A percentile compares a stretch with the other conserved stretches of the same genome.
phyloP scores from a whole-genome alignment of 371 early-diverging fungal species.

The Circinella umbellata region DNA sequence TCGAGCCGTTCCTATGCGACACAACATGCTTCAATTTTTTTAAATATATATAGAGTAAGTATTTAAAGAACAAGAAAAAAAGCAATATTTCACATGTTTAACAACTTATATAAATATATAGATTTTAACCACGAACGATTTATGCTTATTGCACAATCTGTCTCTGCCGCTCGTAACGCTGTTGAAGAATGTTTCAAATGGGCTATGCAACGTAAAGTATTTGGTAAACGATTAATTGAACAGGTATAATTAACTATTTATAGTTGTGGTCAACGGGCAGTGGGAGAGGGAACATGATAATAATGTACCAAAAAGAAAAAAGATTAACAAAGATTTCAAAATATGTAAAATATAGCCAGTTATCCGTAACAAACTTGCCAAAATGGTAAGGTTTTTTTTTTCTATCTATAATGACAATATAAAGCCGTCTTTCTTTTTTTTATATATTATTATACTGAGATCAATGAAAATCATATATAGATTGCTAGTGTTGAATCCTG shows the following conservation, averaged over 20 bases:
- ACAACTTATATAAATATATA: background rate
- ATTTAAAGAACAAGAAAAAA: too few relatives aligned
- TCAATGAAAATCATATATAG: conserved; percentile 8
- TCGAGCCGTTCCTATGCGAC: too few relatives aligned
- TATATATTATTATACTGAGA: too few relatives aligned
- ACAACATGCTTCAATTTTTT: too few relatives aligned
- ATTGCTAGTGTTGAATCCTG: conserved; percentile 53
- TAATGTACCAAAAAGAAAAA: too few relatives aligned
- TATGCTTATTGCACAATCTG: conserved; percentile 11
- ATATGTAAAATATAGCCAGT: conserved; percentile 34
- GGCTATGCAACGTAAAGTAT: conserved; percentile 65
- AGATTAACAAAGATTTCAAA: too few relatives aligned
- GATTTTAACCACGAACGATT: conserved; percentile 81
- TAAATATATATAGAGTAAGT: too few relatives aligned
- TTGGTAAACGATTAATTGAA: conserved; percentile 76
- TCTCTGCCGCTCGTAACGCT: conserved; percentile 55
- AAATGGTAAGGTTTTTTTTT: conserved; percentile 52
- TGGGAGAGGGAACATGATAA: too few relatives aligned
- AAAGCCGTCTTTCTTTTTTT: too few relatives aligned
- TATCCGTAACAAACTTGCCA: conserved; percentile 67
- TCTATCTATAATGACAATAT: too few relatives aligned
- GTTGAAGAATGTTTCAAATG: conserved; percentile 48
- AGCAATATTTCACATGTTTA: too few relatives aligned
- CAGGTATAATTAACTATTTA: conserved; percentile 23
- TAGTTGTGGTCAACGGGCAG: too few relatives aligned